Conservation (phyloP, 371 early-diverging fungal species). For the Mucor ambiguus region DNA sequence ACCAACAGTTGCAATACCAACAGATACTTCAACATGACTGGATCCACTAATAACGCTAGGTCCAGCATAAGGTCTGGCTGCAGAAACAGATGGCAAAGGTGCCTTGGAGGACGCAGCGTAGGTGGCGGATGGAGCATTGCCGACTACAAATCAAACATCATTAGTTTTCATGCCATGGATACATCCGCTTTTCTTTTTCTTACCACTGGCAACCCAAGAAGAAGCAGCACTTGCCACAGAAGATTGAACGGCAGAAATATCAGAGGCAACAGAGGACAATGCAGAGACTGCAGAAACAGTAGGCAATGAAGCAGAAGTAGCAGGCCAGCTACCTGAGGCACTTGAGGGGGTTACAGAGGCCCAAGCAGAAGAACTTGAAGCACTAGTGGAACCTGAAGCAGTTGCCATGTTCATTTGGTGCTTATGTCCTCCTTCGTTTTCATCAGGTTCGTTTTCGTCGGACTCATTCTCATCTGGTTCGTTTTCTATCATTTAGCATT, state of each 20-base stretch:
- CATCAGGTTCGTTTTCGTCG: slow-evolving; percentile 9
- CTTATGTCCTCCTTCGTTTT: slow-evolving; percentile 4
- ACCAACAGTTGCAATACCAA: slow-evolving; percentile 15
- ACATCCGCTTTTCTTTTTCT: not conserved
- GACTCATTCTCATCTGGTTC: slow-evolving; percentile 13
- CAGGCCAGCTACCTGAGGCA: not conserved
- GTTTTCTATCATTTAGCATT: slow-evolving; percentile 3
- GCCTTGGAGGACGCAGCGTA: slow-evolving; percentile 8
- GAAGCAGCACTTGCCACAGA: slow-evolving; percentile 12
- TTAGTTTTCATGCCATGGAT: not conserved
- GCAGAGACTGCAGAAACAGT: slow-evolving; percentile 3
- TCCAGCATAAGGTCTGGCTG: slow-evolving; percentile 27
- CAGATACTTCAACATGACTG: slow-evolving; percentile 16
- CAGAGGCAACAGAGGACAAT: slow-evolving; percentile 5
- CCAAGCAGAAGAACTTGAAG: not conserved
- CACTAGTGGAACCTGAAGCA: not conserved
- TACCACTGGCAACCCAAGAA: slow-evolving; percentile 19
- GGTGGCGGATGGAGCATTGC: slow-evolving; percentile 2
- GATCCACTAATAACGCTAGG: slow-evolving; percentile 24
- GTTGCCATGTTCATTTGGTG: not conserved
- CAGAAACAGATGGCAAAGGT: slow-evolving; percentile 16
- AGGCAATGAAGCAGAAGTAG: slow-evolving; percentile 3
- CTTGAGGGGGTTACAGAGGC: slow-evolving; percentile 7
- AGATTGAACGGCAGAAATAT: slow-evolving; percentile 2
- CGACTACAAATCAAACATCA: not conserved